phyloP scores from a whole-genome alignment of 208 protist species.

The Cochliopodium minus region DNA sequence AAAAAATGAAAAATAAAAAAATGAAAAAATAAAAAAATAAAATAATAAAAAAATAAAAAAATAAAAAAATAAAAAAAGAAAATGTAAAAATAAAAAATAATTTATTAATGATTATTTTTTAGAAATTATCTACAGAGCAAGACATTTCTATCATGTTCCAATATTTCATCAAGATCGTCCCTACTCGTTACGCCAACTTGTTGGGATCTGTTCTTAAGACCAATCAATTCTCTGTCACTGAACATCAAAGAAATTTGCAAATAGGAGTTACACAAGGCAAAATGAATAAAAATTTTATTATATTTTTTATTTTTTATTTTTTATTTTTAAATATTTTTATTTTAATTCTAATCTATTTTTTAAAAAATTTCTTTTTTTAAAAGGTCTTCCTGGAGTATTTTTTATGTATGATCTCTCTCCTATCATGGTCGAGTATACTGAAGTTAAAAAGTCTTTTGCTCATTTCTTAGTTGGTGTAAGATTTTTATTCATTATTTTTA shows the following conservation, averaged over 20 bases:
- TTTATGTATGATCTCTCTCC: constrained; percentile 62
- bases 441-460: neutral
- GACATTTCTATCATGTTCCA: constrained; percentile 49
- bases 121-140: neutral
- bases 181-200: constrained; percentile 44
- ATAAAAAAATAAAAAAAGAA: too few species aligned
- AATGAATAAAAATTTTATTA: too few species aligned
- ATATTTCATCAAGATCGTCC: constrained; percentile 61
- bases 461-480: neutral
- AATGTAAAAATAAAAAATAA: too few species aligned
- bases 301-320: too few species aligned
- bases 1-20: too few species aligned
- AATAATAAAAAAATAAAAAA: too few species aligned
- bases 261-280: too few species aligned
- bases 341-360: too few species aligned
- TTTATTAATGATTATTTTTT: constrained; percentile 23
- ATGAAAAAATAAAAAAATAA: too few species aligned
- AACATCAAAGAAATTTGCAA: constrained; percentile 38
- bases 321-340: too few species aligned
- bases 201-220: constrained; percentile 35
- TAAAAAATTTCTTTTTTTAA: too few species aligned
- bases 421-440: constrained; percentile 41
- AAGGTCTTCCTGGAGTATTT: constrained; percentile 48
- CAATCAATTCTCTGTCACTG: constrained; percentile 65
- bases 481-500: too few species aligned